A percentile compares a stretch with the other conserved stretches of the same genome.
phyloP scores from a whole-genome alignment of 805 yeast species.

The Lachancea dasiensis region DNA sequence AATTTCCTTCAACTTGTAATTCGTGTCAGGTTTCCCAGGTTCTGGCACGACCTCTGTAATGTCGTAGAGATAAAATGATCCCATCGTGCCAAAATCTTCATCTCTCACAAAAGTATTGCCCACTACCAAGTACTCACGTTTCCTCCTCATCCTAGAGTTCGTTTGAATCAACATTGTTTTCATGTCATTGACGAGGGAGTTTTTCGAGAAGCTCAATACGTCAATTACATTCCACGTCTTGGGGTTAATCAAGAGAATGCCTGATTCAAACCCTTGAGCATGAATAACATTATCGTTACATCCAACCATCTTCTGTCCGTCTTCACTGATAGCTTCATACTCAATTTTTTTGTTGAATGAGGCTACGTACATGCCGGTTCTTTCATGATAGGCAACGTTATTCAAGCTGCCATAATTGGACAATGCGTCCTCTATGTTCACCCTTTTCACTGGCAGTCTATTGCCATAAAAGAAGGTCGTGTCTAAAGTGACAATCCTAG shows the following conservation, averaged over 20 bases:
- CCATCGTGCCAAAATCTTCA: conserved; percentile 78
- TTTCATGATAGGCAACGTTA: conserved; percentile 62
- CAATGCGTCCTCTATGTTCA: conserved; percentile 39
- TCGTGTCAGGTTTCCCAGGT: conserved; percentile 79
- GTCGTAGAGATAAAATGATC: conserved; percentile 68
- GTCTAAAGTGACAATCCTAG: conserved; percentile 45
- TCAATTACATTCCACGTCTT: conserved; percentile 74
- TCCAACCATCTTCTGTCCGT: conserved; percentile 59
- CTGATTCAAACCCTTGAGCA: conserved; percentile 55
- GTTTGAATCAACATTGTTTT: conserved; percentile 34
- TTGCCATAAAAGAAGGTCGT: conserved; percentile 46
- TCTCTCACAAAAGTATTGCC: conserved; percentile 72
- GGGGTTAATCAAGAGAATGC: conserved; percentile 63
- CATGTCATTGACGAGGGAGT: conserved; percentile 47
- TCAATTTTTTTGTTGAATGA: conserved; percentile 55
- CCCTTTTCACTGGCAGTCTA: conserved; percentile 51
- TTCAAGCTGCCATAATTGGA: conserved; percentile 45
- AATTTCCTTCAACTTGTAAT: conserved; percentile 66
- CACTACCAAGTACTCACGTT: conserved; percentile 63
- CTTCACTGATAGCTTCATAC: conserved; percentile 68
- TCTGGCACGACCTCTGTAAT: conserved; percentile 82
- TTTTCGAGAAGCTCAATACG: conserved; percentile 54
- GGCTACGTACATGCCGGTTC: conserved; percentile 54
- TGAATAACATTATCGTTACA: conserved; percentile 40
- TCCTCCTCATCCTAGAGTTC: conserved; percentile 36